A percentile compares a stretch with the other conserved stretches of the same genome.
Evolutionary conservation across 1,284 basidiomycete genomes (phyloP).

Genomic region (Omphalotus olearius): DNA sequence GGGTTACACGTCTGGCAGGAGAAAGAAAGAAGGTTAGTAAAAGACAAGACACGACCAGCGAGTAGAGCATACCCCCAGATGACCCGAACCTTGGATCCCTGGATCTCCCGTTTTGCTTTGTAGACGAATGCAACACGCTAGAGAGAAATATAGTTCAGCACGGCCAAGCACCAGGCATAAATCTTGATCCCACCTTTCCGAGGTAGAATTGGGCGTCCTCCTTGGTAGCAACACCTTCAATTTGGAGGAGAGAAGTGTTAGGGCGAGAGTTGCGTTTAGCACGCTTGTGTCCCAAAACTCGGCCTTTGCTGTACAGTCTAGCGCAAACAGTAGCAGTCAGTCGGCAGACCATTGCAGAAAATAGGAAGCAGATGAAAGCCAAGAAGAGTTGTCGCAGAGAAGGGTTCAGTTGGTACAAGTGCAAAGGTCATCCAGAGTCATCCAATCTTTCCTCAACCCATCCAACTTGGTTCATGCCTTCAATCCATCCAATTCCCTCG

Average conservation of each 20-base stretch:
- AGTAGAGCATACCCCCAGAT: constrained; percentile 81
- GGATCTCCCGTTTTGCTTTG: constrained; percentile 90
- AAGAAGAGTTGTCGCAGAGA: neutral
- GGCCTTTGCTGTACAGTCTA: constrained; percentile 97
- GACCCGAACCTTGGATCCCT: constrained; percentile 91
- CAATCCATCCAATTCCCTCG: constrained; percentile 19
- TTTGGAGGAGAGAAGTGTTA: constrained; percentile 94
- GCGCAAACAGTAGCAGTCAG: constrained; percentile 7
- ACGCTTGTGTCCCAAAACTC: constrained; percentile 97
- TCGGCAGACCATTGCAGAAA: constrained; percentile 10
- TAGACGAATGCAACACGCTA: constrained; percentile 98
- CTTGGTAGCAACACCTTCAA: constrained; percentile 93
- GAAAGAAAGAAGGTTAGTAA: neutral
- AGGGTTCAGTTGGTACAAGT: constrained; percentile 1
- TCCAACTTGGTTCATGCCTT: constrained; percentile 29
- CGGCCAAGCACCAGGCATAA: constrained; percentile 2
- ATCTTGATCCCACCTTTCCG: constrained; percentile 76
- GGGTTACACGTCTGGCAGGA: constrained; percentile 73
- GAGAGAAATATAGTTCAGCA: neutral
- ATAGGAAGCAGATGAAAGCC: constrained; percentile 11
- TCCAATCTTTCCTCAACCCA: constrained; percentile 29
- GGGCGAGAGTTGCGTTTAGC: constrained; percentile 95
- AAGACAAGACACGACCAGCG: neutral
- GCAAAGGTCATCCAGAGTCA: constrained; percentile 23
- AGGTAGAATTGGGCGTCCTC: constrained; percentile 98